Base-by-base conservation (phyloP, 768 basidiomycete genomes). In the Russula ochroleuca region DNA sequence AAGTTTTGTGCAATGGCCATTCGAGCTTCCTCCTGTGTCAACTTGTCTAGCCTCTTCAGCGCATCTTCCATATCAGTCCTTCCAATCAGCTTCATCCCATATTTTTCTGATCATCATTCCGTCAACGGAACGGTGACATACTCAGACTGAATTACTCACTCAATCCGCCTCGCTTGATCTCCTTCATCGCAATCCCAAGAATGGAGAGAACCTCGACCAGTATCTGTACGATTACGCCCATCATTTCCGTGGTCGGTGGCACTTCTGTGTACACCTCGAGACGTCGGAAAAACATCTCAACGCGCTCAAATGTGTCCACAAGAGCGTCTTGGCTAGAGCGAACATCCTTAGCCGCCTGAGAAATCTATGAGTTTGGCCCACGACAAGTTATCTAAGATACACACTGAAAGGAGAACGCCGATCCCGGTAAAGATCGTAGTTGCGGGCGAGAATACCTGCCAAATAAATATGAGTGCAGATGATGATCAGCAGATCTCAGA, bases 11-110 rank as follows among this genome's bases (percentile, higher is more conserved):
- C 55, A 19, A 25, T 8, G 2, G 55, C 40, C 40, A 56, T 56
- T n/a, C 55, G 40, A 11, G 28, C 40, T n/a, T 56, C 55, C 35
- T 53, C 52, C 19, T 53, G 52, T 8, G 28, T 50, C 49, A 50
- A 14, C 2, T 25, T 25, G 23, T 49, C 48, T 5, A 49, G 23
- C 25, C 52, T 21, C 11, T 21, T 21, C 33, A 53, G 52, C 11
- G 52, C 25, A 43, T 56, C 55, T 11, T 56, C 55, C 2, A 56
- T 28, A 40, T 41, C 40, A 7, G 40, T 56, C 23, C 40, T 56
- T n/a, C 40, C 55, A 11, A 40, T 7, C 17, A 56, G 17, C 40
- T 31, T 56, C 40, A n/a, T 56, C 17, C 41, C 17, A 19, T 19
- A 56, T 19, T 31, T 56, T 43, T n/a, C 55, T 56, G 17, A 43